Evolutionary conservation across 2,329 filamentous ascomycete species (phyloP), one percentile per base, ranked within the genome.

Genomic region (Stenocarpella maydis): DNA sequence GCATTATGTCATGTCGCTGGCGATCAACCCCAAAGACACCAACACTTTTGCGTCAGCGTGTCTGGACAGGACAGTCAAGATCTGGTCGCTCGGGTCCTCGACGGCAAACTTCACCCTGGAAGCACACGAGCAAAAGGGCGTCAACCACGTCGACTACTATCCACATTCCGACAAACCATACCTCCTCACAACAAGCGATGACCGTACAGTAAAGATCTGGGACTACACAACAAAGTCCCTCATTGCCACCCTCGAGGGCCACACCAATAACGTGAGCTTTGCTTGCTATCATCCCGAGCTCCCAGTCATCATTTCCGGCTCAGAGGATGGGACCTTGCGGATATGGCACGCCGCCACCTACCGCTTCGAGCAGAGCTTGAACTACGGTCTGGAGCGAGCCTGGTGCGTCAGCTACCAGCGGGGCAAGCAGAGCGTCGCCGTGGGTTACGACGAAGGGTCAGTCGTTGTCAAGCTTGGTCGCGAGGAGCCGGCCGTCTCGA

Each of bases 261-360:
- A 99, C 81, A 97, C 94, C 37, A 97, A 95, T 81, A 99, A 99
- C 77, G 96, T 99, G 58, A 98, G 95, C 3, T 99, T 98, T 77
- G 96, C 96, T 61, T 97, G 95, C 81, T 99, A 98, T 79, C 96
- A 99, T 81, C 96, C 96, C 2, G 95, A 98, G 81, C 85, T 99
- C 60, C 96, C 96, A 2, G 91, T 99, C 74, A 99, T 99, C 77
- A 95, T 99, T 68, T 98, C 96, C 28, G 96, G 96, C 75, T 98
- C 95, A 31, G 96, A 99, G 82, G 96, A 99, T 80, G 95, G 95
- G 73, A 97, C 95, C 0, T 91, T 99, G 78, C 97, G 97, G 82
- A 95, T 99, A 80, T 99, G 96, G 96, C 95, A 99, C 79, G 95
- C 95, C 73, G 98, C 97, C 78, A 99, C 96, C 65, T 98, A 98